A percentile compares a stretch with the other conserved stretches of the same genome.
These are phyloP conservation scores for Serendipita sp. DNA, from an alignment of 1,284 basidiomycete genomes.

Conservation along the genomic window DNA sequence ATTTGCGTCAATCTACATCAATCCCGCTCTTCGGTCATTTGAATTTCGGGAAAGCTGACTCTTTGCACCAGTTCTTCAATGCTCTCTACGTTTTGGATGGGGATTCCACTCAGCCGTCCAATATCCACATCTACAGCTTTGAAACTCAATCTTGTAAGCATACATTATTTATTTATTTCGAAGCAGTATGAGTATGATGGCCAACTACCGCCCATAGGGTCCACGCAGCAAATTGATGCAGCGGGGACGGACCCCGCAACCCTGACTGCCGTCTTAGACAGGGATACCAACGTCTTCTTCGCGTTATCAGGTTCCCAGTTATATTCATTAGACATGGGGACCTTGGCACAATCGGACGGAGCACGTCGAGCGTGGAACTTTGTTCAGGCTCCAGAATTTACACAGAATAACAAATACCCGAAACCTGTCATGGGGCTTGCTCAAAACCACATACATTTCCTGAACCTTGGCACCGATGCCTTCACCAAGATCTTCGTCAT, in stretches of 20 bases:
- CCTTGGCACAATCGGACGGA: slow-evolving; percentile 38
- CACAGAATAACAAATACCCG: slow-evolving; percentile 29
- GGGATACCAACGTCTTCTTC: slow-evolving; percentile 81
- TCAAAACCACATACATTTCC: slow-evolving; percentile 68
- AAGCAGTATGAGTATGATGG: neutral
- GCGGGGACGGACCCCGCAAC: slow-evolving; percentile 34
- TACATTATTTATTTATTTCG: neutral
- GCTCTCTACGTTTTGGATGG: slow-evolving; percentile 69
- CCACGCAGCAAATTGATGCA: slow-evolving; percentile 32
- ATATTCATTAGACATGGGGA: slow-evolving; percentile 53
- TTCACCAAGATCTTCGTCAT: slow-evolving; percentile 72
- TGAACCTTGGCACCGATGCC: slow-evolving; percentile 53
- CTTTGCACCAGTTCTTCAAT: slow-evolving; percentile 41
- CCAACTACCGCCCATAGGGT: slow-evolving; percentile 32
- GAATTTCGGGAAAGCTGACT: neutral
- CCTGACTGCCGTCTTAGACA: slow-evolving; percentile 62
- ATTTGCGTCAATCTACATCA: too few relatives aligned
- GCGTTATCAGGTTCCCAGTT: slow-evolving; percentile 41
- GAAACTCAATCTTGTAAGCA: neutral
- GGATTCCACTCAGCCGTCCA: slow-evolving; percentile 48
- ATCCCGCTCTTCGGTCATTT: neutral
- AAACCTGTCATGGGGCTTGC: slow-evolving; percentile 64
- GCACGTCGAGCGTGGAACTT: slow-evolving; percentile 46
- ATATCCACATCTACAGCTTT: slow-evolving; percentile 44
- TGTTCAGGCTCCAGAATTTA: slow-evolving; percentile 40